Evolutionary conservation across 75 land plant genomes (phyloP).

Genomic region (Chamaecyparis obtusa): DNA sequence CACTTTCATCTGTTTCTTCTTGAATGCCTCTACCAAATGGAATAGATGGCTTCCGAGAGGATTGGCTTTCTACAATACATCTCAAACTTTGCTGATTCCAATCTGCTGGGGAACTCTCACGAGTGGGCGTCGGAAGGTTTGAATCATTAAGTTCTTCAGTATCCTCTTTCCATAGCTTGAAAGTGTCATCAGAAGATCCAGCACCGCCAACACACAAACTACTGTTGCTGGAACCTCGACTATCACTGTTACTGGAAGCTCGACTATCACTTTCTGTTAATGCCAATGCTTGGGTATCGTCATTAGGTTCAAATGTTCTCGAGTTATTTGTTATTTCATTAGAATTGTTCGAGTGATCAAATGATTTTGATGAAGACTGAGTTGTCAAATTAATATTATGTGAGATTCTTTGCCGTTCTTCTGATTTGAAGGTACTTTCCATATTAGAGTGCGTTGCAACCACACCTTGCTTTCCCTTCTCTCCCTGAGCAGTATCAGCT

Average conservation of each 20-base stretch:
- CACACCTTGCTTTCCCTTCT: conserved; percentile 7
- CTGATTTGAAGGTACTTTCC: not conserved
- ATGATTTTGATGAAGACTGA: conserved; percentile 4
- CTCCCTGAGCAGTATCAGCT: conserved; percentile 8
- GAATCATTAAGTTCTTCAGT: conserved; percentile 45
- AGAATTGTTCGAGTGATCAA: not conserved
- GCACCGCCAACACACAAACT: conserved; percentile 16
- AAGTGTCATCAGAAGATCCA: conserved; percentile 1
- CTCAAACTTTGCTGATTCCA: conserved; percentile 8
- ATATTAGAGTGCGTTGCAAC: not conserved
- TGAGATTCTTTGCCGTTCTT: conserved; percentile 15
- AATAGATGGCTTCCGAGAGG: not conserved
- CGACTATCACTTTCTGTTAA: conserved; percentile 6
- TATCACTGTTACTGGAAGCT: conserved; percentile 6
- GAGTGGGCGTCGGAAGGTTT: conserved; percentile 59
- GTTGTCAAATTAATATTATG: not conserved
- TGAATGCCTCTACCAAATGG: not conserved
- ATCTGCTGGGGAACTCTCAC: not conserved
- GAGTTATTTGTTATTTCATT: not conserved
- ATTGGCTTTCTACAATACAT: not conserved
- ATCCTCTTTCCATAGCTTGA: conserved; percentile 28
- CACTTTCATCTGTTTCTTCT: conserved; percentile 10
- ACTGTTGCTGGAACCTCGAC: conserved; percentile 7
- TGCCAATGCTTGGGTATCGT: not conserved
- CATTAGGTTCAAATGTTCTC: conserved; percentile 12